These are phyloP conservation scores for Verticillium nubilum DNA, from an alignment of 2,329 filamentous ascomycete species.

Conservation along the genomic window DNA sequence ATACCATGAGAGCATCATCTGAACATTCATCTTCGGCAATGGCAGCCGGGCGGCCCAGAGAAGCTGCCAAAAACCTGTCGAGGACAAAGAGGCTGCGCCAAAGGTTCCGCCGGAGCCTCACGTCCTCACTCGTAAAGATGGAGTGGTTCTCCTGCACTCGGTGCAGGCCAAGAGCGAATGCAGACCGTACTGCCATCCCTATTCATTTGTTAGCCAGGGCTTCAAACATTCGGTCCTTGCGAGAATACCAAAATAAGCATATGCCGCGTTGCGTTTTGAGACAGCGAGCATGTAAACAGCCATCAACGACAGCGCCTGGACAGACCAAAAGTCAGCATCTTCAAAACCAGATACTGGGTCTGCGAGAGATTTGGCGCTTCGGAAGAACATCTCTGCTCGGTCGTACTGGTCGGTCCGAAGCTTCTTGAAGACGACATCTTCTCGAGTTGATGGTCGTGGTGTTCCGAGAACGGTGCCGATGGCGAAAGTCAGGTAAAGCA, in stretches of 20 bases:
- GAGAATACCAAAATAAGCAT: slow-evolving; percentile 48
- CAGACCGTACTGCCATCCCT: slow-evolving; percentile 60
- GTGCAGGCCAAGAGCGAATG: slow-evolving; percentile 58
- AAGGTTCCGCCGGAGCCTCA: slow-evolving; percentile 46
- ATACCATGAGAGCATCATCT: slow-evolving; percentile 32
- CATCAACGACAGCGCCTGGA: slow-evolving; percentile 60
- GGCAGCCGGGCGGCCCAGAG: slow-evolving; percentile 55
- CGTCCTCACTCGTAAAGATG: slow-evolving; percentile 42
- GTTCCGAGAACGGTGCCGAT: slow-evolving; percentile 56
- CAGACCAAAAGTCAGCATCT: slow-evolving; percentile 58
- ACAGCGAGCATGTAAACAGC: slow-evolving; percentile 57
- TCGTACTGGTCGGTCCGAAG: slow-evolving; percentile 42
- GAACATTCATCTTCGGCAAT: slow-evolving; percentile 60
- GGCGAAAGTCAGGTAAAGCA: slow-evolving; percentile 57
- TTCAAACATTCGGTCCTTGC: background rate
- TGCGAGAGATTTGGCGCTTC: slow-evolving; percentile 48
- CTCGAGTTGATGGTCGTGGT: slow-evolving; percentile 40
- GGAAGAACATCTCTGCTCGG: slow-evolving; percentile 58
- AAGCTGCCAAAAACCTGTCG: slow-evolving; percentile 57
- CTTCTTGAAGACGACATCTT: slow-evolving; percentile 44
- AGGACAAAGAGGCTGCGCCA: slow-evolving; percentile 62
- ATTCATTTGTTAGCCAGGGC: background rate
- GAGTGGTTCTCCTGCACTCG: slow-evolving; percentile 49
- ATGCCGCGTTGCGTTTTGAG: slow-evolving; percentile 58
- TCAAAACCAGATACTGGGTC: slow-evolving; percentile 45